Evolutionary conservation across 345 rosid genomes (phyloP).

Genomic region (Erysimum cheiranthoides): DNA sequence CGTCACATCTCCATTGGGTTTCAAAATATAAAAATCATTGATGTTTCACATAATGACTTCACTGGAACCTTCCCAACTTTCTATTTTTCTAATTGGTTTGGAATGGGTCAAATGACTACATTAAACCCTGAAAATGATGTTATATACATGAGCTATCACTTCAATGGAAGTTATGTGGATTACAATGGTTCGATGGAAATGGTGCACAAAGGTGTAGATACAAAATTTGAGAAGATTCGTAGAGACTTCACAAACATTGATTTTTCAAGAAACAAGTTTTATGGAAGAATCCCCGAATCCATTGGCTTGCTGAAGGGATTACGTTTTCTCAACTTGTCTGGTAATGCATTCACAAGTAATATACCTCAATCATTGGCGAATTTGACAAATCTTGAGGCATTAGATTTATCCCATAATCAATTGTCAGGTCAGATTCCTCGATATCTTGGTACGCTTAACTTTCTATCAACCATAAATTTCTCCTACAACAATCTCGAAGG

Average conservation of each 20-base stretch:
- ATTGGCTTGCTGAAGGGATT: background rate
- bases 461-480: background rate
- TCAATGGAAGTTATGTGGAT: background rate
- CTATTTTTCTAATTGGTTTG: background rate
- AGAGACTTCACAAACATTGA: background rate
- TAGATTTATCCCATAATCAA: background rate
- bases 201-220: background rate
- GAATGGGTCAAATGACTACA: background rate
- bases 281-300: background rate
- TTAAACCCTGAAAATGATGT: too few relatives aligned
- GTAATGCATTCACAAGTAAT: background rate
- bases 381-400: background rate
- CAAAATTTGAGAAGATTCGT: background rate
- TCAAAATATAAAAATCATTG: slow-evolving; percentile 47
- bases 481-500: too few relatives aligned
- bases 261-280: background rate
- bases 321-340: background rate
- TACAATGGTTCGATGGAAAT: background rate
- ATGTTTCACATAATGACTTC: slow-evolving; percentile 48
- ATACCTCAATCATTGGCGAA: background rate
- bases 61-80: background rate
- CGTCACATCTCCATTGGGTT: background rate
- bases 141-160: background rate
- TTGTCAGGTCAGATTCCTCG: background rate
- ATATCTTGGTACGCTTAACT: background rate